These are phyloP conservation scores for Chaetothyriales sp. DNA, from an alignment of 2,329 filamentous ascomycete genomes.

Conservation along the genomic window DNA sequence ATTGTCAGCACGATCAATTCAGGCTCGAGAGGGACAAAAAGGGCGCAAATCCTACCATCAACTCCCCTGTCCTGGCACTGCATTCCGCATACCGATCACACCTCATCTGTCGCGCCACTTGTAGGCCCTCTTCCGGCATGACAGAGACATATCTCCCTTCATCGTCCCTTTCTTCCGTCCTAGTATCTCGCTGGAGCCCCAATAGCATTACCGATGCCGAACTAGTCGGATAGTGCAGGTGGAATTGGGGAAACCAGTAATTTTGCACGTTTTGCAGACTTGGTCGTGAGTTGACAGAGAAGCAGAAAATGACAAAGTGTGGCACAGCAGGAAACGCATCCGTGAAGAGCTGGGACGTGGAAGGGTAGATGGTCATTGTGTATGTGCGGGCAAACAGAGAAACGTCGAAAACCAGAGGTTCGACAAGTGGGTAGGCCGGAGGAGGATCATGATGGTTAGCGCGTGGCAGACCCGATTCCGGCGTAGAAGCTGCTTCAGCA, in stretches of 20 bases:
- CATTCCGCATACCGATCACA: conserved; percentile 52
- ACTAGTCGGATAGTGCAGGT: conserved; percentile 37
- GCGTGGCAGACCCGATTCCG: no score
- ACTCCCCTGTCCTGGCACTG: conserved; percentile 46
- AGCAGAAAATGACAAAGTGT: conserved; percentile 44
- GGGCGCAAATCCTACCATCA: conserved; percentile 26
- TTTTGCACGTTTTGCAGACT: conserved; percentile 36
- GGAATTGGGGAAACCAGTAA: conserved; percentile 32
- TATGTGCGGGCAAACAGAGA: conserved; percentile 37
- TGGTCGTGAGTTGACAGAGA: conserved; percentile 41
- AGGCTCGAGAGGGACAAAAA: not conserved
- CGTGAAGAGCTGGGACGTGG: conserved; percentile 44
- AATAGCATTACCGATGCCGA: conserved; percentile 45
- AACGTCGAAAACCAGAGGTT: conserved; percentile 47
- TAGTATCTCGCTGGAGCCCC: conserved; percentile 43
- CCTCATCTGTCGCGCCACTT: conserved; percentile 45
- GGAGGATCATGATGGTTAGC: conserved; percentile 1
- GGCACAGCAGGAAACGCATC: conserved; percentile 42
- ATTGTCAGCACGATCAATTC: not conserved
- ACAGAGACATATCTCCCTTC: conserved; percentile 20
- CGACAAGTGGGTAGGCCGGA: conserved; percentile 11
- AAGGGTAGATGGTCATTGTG: conserved; percentile 43
- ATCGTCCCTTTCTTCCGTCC: conserved; percentile 11
- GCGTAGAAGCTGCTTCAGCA: not conserved
- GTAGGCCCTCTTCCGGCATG: conserved; percentile 36